Percentiles rank a stretch among this genome's conserved stretches.
Evolutionary conservation across 2,329 filamentous ascomycete genomes (phyloP).

Genomic region (Trichophyton equinum): DNA sequence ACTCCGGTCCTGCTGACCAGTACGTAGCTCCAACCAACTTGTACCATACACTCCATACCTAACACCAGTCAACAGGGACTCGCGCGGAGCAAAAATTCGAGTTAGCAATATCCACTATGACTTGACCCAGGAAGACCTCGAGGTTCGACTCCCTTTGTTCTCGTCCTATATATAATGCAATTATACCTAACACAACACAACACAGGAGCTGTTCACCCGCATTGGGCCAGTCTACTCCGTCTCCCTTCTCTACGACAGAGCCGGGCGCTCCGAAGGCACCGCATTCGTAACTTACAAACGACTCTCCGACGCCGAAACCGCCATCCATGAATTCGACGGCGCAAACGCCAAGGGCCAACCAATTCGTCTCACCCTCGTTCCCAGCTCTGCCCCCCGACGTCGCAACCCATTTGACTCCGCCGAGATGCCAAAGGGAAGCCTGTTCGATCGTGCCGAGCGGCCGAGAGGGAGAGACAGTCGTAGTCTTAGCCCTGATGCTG

Average conservation of each 20-base stretch:
- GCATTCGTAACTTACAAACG: constrained; percentile 72
- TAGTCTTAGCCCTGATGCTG: constrained; percentile 32
- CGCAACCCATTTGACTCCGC: constrained; percentile 40
- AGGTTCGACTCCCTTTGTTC: constrained; percentile 38
- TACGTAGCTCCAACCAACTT: neutral
- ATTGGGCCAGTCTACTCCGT: constrained; percentile 62
- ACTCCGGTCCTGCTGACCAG: constrained; percentile 13
- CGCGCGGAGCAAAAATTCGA: constrained; percentile 56
- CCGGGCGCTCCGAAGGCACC: constrained; percentile 72
- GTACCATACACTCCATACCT: neutral
- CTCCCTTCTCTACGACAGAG: constrained; percentile 69
- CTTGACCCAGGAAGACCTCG: constrained; percentile 68
- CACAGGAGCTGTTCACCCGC: constrained; percentile 62
- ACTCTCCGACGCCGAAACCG: constrained; percentile 57
- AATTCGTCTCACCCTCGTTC: constrained; percentile 58
- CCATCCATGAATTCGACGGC: constrained; percentile 70
- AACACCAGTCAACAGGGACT: neutral
- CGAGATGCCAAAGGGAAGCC: constrained; percentile 43
- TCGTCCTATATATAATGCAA: constrained; percentile 14
- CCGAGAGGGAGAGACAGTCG: constrained; percentile 29
- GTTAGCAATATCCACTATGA: constrained; percentile 92
- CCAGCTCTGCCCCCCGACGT: constrained; percentile 21
- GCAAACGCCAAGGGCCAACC: constrained; percentile 85
- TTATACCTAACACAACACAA: constrained; percentile 6
- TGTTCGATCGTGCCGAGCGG: constrained; percentile 52